Conservation (phyloP, 768 basidiomycete genomes). For the Leucosporidium creatinivorum region DNA sequence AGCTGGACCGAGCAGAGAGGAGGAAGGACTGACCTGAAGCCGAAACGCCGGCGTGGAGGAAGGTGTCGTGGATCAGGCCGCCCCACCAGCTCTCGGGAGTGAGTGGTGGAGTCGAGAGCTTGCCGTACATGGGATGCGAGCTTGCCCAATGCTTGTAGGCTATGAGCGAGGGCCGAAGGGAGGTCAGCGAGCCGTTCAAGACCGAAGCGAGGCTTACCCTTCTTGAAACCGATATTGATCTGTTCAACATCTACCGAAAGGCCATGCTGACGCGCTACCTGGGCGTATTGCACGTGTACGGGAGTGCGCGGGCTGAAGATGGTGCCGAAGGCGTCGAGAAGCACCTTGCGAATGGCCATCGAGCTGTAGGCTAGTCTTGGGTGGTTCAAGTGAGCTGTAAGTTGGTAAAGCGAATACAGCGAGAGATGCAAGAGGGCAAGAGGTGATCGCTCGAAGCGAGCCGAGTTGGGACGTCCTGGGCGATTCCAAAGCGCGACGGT, state of each 20-base stretch:
- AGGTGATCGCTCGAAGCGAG: no score
- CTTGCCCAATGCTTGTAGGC: constrained; percentile 15
- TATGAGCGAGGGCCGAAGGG: background rate
- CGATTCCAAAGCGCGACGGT: no score
- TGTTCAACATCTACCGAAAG: background rate
- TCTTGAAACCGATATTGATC: constrained; percentile 14
- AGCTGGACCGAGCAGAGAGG: background rate
- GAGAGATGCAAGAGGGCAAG: no score
- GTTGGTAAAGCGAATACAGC: no score
- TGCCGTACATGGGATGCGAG: constrained; percentile 23
- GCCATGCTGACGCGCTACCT: constrained; percentile 10
- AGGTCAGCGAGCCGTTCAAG: no score
- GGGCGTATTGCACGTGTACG: constrained; percentile 9
- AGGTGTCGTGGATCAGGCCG: constrained; percentile 20
- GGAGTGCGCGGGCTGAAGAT: constrained; percentile 21
- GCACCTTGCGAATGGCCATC: constrained; percentile 19
- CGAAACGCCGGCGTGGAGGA: constrained; percentile 14
- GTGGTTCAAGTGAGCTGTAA: no score
- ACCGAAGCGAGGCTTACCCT: background rate
- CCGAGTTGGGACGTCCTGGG: no score
- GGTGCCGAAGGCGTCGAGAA: constrained; percentile 31
- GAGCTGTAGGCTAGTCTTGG: no score
- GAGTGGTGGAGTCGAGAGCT: constrained; percentile 17
- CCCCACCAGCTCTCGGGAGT: constrained; percentile 12
- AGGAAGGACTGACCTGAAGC: background rate